Evolutionary conservation across 305 asterid species (phyloP), one percentile per base, ranked within the genome.

Genomic region (Rubia tinctorum): DNA sequence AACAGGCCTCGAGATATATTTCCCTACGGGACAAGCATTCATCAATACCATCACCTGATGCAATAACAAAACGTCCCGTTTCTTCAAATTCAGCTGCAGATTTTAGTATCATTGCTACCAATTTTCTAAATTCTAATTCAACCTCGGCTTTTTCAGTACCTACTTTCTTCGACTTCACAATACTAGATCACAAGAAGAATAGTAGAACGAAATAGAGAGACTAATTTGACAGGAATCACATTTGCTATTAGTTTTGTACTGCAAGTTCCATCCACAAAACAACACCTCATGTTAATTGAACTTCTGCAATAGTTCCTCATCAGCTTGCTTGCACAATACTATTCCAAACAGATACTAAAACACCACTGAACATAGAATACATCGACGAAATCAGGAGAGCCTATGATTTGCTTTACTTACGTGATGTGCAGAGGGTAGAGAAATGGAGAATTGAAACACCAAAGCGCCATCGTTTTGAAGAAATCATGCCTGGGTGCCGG

Each of bases 401-500:
- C 59, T 53, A 53, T 53, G 59, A 53, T 53, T 6, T 17, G 18
- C 22, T 53, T 17, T 53, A 53, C 59, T 53, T 53, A 53, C 59
- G 59, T 53, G 59, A 53, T 53, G 22, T 53, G 22, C 56, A 49
- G 17, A 49, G 56, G 6, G 8, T 51, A n/a, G n/a, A 51, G 58
- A 51, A 51, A 51, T 30, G 34, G 3, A 30, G 55, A 14, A 13
- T 49, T 3, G 6, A 47, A 51, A 51, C 8, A 17, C 22, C 20
- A 47, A 47, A 47, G 7, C 22, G 8, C 4, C 58, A 11, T 51
- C 58, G 22, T 53, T 53, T 53, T 8, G n/a, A n/a, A 1, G 2
- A 20, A 22, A 34, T 83, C 85, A 92, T 25, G 99, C 98, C 86
- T 95, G 98, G 67, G 95, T 91, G 72, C 98, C 98, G 9, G 90